Conservation (phyloP, 2,329 filamentous ascomycete species). For the Cercospora berteroae region DNA sequence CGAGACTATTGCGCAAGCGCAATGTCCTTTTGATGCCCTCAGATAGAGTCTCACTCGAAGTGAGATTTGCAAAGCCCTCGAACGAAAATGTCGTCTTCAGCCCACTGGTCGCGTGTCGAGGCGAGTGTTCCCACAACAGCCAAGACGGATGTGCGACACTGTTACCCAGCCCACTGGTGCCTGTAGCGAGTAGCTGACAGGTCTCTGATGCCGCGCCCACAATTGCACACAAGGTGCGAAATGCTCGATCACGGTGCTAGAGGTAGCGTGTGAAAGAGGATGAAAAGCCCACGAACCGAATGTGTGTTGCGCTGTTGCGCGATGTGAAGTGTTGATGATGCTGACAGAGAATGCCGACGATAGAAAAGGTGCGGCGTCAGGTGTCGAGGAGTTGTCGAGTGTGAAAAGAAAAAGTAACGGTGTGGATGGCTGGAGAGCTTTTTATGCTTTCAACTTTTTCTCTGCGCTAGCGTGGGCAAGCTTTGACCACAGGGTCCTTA, state of each 20-base stretch:
- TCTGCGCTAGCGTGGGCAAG: constrained; percentile 2
- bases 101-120: constrained; percentile 48
- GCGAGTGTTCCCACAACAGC: constrained; percentile 55
- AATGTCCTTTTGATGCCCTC: constrained; percentile 36
- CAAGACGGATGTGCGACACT: constrained; percentile 40
- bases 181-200: constrained; percentile 23
- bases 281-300: constrained; percentile 33
- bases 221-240: constrained; percentile 26
- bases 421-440: constrained; percentile 5
- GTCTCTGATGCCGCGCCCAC: constrained; percentile 26
- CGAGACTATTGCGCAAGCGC: constrained; percentile 27
- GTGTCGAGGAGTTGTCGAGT: background rate
- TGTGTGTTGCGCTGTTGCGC: constrained; percentile 4
- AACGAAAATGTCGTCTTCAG: constrained; percentile 42
- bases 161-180: constrained; percentile 31
- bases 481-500: background rate
- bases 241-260: constrained; percentile 29
- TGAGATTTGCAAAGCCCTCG: constrained; percentile 36
- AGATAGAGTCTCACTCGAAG: constrained; percentile 30
- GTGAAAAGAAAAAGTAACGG: background rate
- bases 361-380: background rate
- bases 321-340: constrained; percentile 1
- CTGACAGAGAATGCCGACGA: constrained; percentile 15
- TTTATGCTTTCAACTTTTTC: constrained; percentile 6
- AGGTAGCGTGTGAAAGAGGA: constrained; percentile 29